Conservation (phyloP, 2,329 filamentous ascomycete genomes). For the Epichloe sylvatica region DNA sequence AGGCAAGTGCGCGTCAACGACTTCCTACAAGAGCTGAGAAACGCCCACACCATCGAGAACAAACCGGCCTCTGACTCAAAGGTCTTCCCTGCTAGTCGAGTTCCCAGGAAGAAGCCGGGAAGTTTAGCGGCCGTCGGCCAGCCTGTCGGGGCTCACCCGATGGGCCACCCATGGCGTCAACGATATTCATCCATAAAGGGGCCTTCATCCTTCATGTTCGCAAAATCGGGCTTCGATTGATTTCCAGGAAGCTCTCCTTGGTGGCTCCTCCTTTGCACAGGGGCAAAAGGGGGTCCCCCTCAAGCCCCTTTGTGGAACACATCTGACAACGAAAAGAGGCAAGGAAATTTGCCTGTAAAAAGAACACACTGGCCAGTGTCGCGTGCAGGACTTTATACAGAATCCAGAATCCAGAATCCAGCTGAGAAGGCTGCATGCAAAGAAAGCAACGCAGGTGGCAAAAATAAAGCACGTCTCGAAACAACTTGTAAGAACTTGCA, state of each 20-base stretch:
- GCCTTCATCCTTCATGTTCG: too few relatives aligned
- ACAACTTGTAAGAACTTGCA: neutral
- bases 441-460: neutral
- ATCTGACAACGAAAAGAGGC: too few relatives aligned
- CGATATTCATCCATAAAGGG: too few relatives aligned
- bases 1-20: constrained; percentile 8
- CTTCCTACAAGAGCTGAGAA: neutral
- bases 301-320: too few relatives aligned
- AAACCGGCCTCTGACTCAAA: constrained; percentile 14
- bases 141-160: constrained; percentile 18
- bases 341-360: too few relatives aligned
- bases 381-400: too few relatives aligned
- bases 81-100: neutral
- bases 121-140: constrained; percentile 9
- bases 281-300: too few relatives aligned
- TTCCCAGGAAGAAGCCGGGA: constrained; percentile 19
- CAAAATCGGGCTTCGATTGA: too few relatives aligned
- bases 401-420: too few relatives aligned
- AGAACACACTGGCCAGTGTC: too few relatives aligned
- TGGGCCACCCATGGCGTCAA: neutral
- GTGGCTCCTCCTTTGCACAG: too few relatives aligned
- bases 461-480: neutral
- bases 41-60: constrained; percentile 15
- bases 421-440: neutral
- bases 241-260: too few relatives aligned